phyloP scores from a whole-genome alignment of 1,284 basidiomycete genomes.

The Ustilago tritici region DNA sequence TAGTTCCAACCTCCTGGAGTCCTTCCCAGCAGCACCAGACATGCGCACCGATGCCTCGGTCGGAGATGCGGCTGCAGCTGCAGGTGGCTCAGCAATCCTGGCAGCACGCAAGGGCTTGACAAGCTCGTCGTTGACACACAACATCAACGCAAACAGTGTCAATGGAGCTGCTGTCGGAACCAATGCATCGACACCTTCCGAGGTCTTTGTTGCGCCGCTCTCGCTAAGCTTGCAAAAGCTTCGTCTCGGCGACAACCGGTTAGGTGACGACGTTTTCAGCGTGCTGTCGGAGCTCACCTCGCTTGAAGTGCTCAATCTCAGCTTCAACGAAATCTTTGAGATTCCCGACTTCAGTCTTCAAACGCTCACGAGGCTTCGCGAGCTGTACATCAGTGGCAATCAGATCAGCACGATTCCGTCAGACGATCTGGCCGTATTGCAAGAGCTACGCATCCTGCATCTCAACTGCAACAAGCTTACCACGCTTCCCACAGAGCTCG shows the following conservation, averaged over 20 bases:
- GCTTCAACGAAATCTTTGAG: constrained; percentile 95
- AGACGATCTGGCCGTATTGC: constrained; percentile 70
- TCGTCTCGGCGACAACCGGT: constrained; percentile 88
- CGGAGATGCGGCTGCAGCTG: constrained; percentile 5
- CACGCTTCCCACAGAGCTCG: constrained; percentile 89
- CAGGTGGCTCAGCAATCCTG: constrained; percentile 20
- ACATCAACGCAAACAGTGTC: constrained; percentile 19
- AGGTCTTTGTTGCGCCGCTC: constrained; percentile 74
- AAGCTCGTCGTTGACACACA: constrained; percentile 49
- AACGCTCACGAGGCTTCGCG: constrained; percentile 78
- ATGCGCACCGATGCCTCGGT: constrained; percentile 17
- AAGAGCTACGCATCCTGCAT: constrained; percentile 74
- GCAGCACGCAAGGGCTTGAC: constrained; percentile 65
- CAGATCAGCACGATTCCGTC: constrained; percentile 88
- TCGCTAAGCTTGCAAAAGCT: constrained; percentile 80
- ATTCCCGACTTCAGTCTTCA: constrained; percentile 79
- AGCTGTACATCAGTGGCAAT: constrained; percentile 94
- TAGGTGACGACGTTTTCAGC: constrained; percentile 85
- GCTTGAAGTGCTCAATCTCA: constrained; percentile 82
- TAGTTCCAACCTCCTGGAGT: constrained; percentile 86
- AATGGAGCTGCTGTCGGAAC: constrained; percentile 12
- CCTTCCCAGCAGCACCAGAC: constrained; percentile 77
- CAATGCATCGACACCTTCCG: constrained; percentile 33
- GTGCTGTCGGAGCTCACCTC: constrained; percentile 77
- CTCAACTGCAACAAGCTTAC: constrained; percentile 95